Evolutionary conservation across 2,329 filamentous ascomycete genomes (phyloP), one percentile per base, ranked within the genome.

Genomic region (Emmonsia crescens): DNA sequence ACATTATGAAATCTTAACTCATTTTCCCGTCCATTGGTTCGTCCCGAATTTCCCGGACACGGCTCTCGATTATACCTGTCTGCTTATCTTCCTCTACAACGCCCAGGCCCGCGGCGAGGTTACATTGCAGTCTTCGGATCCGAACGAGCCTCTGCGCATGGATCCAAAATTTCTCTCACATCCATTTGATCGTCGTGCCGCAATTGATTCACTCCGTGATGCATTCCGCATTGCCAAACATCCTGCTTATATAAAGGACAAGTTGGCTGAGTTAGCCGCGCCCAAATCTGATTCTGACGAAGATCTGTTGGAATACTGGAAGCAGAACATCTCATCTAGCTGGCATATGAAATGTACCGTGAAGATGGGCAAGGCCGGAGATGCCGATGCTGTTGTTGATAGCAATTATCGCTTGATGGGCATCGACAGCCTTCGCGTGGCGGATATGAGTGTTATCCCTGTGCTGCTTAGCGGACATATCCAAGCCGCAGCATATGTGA

Each of bases 311-410:
- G 75, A 76, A 19, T 74, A 77, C 65, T 83, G 77, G 77, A 73
- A 70, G 59, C 69, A 77, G 33, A 78, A 70, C 29, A 72, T 76
- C 21, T 74, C 70, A 36, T 81, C 77, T 2, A 81, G 74, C 61
- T 85, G 78, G 80, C 83, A 82, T 68, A 84, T 79, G 79, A 81
- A 76, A 0, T 80, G 82, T 0, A 86, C 83, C 0, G 77, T 76
- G 6, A 80, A 79, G 68, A 86, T 86, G 83, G 83, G 83, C 0
- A 77, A 72, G 63, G 46, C 61, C 0, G 75, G 69, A 1, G 77
- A 80, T 8, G 60, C 62, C 0, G 74, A 77, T 40, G 77, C 79
- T 0, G 80, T 75, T 33, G 80, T 85, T 6, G 80, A 84, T 67
- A 73, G 65, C 0, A 59, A 69, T 5, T 78, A 77, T 66, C 69